Evolutionary conservation across 1,284 basidiomycete species (phyloP).

Genomic region (Puccinia triticina): DNA sequence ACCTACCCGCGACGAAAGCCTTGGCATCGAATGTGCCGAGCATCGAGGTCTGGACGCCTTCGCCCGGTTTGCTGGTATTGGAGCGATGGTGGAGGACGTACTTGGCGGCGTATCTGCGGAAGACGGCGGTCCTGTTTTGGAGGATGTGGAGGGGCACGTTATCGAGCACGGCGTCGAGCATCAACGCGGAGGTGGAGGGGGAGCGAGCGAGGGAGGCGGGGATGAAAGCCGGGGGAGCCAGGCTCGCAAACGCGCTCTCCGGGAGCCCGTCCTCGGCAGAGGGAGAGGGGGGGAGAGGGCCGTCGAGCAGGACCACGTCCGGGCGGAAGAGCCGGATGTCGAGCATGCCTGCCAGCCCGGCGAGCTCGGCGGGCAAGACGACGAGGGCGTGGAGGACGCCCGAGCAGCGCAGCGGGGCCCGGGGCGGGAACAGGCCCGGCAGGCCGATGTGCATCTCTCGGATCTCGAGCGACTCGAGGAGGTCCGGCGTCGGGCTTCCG

Average conservation of each 20-base stretch:
- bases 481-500: neutral
- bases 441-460: conserved; percentile 28
- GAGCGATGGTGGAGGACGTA: neutral
- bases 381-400: neutral
- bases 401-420: neutral
- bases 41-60: neutral
- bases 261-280: neutral
- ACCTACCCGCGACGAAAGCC: neutral
- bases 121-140: neutral
- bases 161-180: neutral
- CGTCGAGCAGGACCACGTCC: conserved; percentile 17
- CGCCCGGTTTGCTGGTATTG: neutral
- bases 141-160: conserved; percentile 12
- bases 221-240: neutral
- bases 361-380: conserved; percentile 5
- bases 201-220: neutral
- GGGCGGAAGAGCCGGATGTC: neutral
- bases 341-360: neutral
- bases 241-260: conserved; percentile 10
- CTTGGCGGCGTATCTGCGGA: conserved; percentile 22
- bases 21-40: neutral
- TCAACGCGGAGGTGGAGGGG: neutral
- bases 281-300: neutral
- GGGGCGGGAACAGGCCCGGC: neutral
- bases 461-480: conserved; percentile 7